Evolutionary conservation across 169 alveolate genomes (phyloP), one percentile per base, ranked within the genome.

Genomic region (Pseudocohnilembus persalinus): DNA sequence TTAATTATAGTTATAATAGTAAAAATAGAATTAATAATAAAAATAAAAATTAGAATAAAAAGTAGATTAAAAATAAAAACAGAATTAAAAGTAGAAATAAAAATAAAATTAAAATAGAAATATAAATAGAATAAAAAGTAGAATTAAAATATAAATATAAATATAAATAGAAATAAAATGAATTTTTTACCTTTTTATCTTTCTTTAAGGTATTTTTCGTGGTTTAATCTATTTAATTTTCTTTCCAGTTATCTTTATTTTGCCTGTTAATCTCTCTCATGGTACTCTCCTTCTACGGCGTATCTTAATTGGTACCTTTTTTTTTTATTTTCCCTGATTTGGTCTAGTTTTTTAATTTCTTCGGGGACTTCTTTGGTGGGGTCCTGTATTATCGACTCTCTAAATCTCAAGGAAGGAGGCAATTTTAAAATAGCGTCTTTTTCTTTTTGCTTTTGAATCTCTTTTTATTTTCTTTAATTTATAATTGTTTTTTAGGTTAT

Each of bases 221-320:
- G 76, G 63, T 33, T 29, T 20, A 79, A 49, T 63, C 84, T 73
- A 79, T 79, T 79, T 24, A 49, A 26, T n/a, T 34, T 64, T 28
- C 84, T 64, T 72, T 79, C 25, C 30, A 34, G 20, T 29, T 31
- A 34, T 77, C 85, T 82, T 0, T 88, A 77, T 24, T 83, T 35
- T 0, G 4, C 25, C 73, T 83, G 87, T 11, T 77, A 34, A 75
- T 88, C 87, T 77, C 88, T 82, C 25, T 83, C 82, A 31, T 79
- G 84, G 4, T 83, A 83, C 26, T 88, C 92, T 64, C 83, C 68
- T 78, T 88, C 92, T 28, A 83, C 31, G 16, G 85, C 92, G 73
- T 88, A 83, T 73, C 86, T 65, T 1, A 76, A 32, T 73, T 88
- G 76, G 72, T 77, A 88, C 68, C 92, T 76, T 78, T 83, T 63